Conservation (phyloP, 352 stramenopile species). For the Globisporangium nodosum region DNA sequence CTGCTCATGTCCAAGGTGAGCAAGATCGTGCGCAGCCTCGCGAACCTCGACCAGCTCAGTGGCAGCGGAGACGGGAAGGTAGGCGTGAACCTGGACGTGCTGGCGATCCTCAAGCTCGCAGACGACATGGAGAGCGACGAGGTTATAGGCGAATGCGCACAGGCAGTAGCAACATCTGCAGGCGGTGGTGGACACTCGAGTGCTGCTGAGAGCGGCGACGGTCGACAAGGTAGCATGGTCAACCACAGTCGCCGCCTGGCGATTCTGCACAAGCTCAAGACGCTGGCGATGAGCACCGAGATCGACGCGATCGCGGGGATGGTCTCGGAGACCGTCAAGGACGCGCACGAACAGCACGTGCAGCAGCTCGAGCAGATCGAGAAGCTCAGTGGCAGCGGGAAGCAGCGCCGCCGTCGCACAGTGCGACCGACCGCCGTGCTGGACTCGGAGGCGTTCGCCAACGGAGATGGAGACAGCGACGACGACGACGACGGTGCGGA, state of each 20-base stretch:
- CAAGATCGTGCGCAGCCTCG: conserved; percentile 59
- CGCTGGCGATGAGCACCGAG: conserved; percentile 11
- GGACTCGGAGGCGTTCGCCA: not conserved
- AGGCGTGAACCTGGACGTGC: conserved; percentile 25
- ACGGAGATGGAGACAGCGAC: conserved; percentile 3
- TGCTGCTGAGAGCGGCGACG: not conserved
- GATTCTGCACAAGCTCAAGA: conserved; percentile 16
- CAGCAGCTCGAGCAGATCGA: conserved; percentile 14
- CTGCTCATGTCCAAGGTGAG: conserved; percentile 44
- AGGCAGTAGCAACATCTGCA: too few species aligned
- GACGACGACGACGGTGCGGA: conserved; percentile 14
- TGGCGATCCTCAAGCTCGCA: conserved; percentile 50
- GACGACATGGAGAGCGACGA: conserved; percentile 37
- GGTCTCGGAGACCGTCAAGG: conserved; percentile 19
- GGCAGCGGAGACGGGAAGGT: conserved; percentile 2
- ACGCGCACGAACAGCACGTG: conserved; percentile 22
- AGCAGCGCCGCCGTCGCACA: not conserved
- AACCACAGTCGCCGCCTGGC: conserved; percentile 13
- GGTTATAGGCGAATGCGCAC: not conserved
- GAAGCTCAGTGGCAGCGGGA: conserved; percentile 1
- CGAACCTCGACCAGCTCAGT: conserved; percentile 27
- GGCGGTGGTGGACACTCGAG: too few species aligned
- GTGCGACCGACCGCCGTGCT: not conserved
- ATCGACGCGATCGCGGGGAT: conserved; percentile 15
- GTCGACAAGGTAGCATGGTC: conserved; percentile 8